Percentiles rank a stretch among this genome's conserved stretches.
Evolutionary conservation across 768 basidiomycete genomes (phyloP).

Genomic region (Suillus decipiens): DNA sequence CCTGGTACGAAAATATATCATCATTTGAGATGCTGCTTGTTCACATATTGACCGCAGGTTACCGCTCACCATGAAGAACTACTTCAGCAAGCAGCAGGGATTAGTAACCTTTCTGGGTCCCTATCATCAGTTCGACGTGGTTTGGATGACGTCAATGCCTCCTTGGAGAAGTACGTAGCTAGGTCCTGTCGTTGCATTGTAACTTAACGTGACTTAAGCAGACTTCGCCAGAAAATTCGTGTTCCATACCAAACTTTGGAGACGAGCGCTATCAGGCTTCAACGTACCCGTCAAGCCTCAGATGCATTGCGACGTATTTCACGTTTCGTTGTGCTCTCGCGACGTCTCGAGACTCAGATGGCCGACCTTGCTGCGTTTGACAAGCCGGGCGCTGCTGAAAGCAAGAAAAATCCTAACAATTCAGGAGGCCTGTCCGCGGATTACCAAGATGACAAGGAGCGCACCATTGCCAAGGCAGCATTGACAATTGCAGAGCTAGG

Average conservation of each 20-base stretch:
- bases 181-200: not conserved
- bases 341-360: slow-evolving; percentile 87
- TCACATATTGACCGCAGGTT: slow-evolving; percentile 48
- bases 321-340: slow-evolving; percentile 81
- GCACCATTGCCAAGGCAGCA: slow-evolving; percentile 92
- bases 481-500: slow-evolving; percentile 90
- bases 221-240: slow-evolving; percentile 85
- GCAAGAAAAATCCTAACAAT: not conserved
- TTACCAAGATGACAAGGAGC: slow-evolving; percentile 78
- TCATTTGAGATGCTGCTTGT: not conserved
- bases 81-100: slow-evolving; percentile 77
- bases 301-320: slow-evolving; percentile 83
- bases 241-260: slow-evolving; percentile 79
- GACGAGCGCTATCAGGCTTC: slow-evolving; percentile 67
- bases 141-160: slow-evolving; percentile 70
- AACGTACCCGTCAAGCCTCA: slow-evolving; percentile 78
- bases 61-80: slow-evolving; percentile 81
- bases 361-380: slow-evolving; percentile 49
- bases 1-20: slow-evolving; percentile 53
- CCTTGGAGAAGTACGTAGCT: slow-evolving; percentile 71
- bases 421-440: slow-evolving; percentile 28
- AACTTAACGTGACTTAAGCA: slow-evolving; percentile 30
- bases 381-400: not conserved
- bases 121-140: slow-evolving; percentile 67
- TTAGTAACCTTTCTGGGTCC: slow-evolving; percentile 70